Evolutionary conservation across 306 rosid genomes (phyloP).

Genomic region (Cucurbita argyrosperma): DNA sequence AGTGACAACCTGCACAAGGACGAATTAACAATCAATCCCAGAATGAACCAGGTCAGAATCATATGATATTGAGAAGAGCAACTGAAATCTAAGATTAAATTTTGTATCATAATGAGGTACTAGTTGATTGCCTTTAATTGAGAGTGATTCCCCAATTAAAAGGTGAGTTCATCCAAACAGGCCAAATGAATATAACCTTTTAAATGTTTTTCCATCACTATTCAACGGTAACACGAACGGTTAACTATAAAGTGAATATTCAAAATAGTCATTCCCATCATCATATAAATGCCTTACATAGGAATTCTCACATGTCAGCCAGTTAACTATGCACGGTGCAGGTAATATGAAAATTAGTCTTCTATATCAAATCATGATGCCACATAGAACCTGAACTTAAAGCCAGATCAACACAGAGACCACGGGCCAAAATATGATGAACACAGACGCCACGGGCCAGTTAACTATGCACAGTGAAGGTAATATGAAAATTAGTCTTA

Average conservation of each 20-base stretch:
- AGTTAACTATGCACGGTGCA: neutral
- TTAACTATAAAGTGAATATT: neutral
- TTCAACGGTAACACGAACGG: neutral
- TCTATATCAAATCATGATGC: neutral
- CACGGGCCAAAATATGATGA: neutral
- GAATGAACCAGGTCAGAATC: neutral
- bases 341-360: neutral
- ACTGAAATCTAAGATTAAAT: neutral
- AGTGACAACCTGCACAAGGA: conserved; percentile 74
- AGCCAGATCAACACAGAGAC: neutral
- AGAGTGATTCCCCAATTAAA: neutral
- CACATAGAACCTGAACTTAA: neutral
- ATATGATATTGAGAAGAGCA: neutral
- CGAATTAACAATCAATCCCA: neutral
- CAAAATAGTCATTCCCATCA: neutral
- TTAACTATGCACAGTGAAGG: neutral
- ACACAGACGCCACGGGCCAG: neutral
- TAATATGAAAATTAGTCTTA: neutral
- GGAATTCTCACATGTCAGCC: neutral
- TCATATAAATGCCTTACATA: neutral
- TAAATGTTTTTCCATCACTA: neutral
- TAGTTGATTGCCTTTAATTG: neutral
- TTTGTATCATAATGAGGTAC: neutral
- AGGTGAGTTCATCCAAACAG: neutral
- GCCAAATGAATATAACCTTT: neutral